Base-by-base conservation (phyloP, 169 alveolate genomes). In the Plasmodium vinckei region DNA sequence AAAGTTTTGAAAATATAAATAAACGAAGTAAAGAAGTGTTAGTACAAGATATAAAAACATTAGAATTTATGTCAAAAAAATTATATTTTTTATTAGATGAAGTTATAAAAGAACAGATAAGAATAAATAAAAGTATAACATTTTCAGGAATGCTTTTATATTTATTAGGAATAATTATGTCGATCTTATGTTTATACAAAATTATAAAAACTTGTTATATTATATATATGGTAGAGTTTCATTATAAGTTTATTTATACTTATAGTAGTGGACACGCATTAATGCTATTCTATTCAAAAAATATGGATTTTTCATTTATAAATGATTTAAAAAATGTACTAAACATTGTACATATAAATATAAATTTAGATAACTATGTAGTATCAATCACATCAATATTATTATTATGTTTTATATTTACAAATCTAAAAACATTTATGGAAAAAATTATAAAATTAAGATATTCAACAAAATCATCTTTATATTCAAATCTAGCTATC, bases 341-440 rank as follows among this genome's bases (percentile, higher is more conserved):
- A 2, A 73, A 75, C 17, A 75, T 75, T 21, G 88, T 75, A n/a
- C 75, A 75, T 56, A 75, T 75, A 10, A 75, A 75, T 19, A 75
- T 75, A 15, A 75, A 75, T 25, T 27, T 75, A 12, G 88, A 75
- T 49, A 75, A 75, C 25, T 75, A 75, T 54, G 88, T 75, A 39
- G 53, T 75, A 4, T 75, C 88, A 5, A 75, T 75, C 9, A 75
- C 88, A 5, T 75, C 88, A 7, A 27, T 75, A 17, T 49, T 75
- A 15, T 51, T 75, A 47, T 64, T 75, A 63, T 75, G 88, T 54
- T 75, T 75, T 15, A 75, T 75, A 15, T 75, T 75, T 64, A 19
- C 88, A n/a, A 75, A 75, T 75, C 25, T 75, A 27, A 75, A 75
- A 75, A 63, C 77, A 15, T 75, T 75, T 63, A 75, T 75, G 88